A percentile compares a stretch with the other conserved stretches of the same genome.
phyloP scores from a whole-genome alignment of 768 basidiomycete species.

The Clitopilus hobsonii region DNA sequence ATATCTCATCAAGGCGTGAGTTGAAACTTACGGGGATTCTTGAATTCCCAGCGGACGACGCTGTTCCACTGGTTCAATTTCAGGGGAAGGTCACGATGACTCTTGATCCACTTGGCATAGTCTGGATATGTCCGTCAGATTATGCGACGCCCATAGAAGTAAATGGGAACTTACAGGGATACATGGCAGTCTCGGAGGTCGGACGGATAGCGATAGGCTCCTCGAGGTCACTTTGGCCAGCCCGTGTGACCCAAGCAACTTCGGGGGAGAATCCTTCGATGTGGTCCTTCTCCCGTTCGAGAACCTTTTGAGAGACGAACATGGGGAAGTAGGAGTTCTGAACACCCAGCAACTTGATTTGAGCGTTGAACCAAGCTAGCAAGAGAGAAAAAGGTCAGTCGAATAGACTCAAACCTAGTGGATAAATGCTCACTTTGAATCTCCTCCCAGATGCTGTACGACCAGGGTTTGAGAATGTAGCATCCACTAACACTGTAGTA shows the following conservation, averaged over 20 bases:
- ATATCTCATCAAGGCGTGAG: background rate
- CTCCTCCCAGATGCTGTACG: slow-evolving; percentile 94
- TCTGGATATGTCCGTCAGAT: slow-evolving; percentile 41
- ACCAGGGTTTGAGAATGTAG: slow-evolving; percentile 98
- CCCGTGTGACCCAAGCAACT: slow-evolving; percentile 99
- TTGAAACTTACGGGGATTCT: slow-evolving; percentile 78
- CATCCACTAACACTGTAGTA: slow-evolving; percentile 99
- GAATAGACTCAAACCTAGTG: background rate
- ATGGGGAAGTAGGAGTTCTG: slow-evolving; percentile 99
- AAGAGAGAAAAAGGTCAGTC: background rate
- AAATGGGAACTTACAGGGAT: slow-evolving; percentile 68
- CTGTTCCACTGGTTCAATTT: slow-evolving; percentile 99
- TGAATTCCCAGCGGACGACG: slow-evolving; percentile 99
- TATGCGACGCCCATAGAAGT: background rate
- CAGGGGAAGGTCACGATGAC: slow-evolving; percentile 93
- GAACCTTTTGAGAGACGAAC: slow-evolving; percentile 89
- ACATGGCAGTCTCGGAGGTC: slow-evolving; percentile 99
- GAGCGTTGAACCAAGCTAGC: slow-evolving; percentile 85
- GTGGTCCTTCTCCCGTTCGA: slow-evolving; percentile 97
- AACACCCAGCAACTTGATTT: slow-evolving; percentile 92
- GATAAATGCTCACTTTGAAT: slow-evolving; percentile 67
- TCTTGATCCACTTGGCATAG: slow-evolving; percentile 98
- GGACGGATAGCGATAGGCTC: slow-evolving; percentile 98
- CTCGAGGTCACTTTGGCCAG: slow-evolving; percentile 90
- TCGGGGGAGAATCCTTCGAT: slow-evolving; percentile 99